A percentile compares a stretch with the other conserved stretches of the same genome.
Conservation (phyloP, 805 yeast species). For the Suhomyces sp. region DNA sequence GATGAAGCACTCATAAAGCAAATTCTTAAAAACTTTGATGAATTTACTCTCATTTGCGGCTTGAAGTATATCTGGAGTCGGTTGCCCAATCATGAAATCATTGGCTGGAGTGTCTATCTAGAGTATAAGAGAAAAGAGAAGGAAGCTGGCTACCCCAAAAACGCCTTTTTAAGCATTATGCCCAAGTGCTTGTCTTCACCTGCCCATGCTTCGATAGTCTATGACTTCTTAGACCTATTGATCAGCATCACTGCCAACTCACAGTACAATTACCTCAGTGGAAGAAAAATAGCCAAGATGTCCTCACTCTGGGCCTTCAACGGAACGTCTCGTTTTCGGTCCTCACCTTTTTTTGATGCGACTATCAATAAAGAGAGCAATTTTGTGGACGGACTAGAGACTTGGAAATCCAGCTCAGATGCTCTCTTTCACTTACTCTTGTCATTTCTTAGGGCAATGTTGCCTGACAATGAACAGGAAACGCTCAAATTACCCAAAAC, state of each 20-base stretch:
- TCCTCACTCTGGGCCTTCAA: slow-evolving; percentile 89
- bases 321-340: slow-evolving; percentile 28
- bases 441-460: slow-evolving; percentile 75
- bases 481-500: slow-evolving; percentile 61
- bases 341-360: slow-evolving; percentile 38
- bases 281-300: slow-evolving; percentile 75
- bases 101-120: slow-evolving; percentile 83
- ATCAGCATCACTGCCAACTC: slow-evolving; percentile 78
- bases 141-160: slow-evolving; percentile 63
- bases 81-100: slow-evolving; percentile 70
- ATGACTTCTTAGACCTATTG: slow-evolving; percentile 79
- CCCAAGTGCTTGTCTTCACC: slow-evolving; percentile 81
- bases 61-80: slow-evolving; percentile 87
- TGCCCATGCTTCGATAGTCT: slow-evolving; percentile 85
- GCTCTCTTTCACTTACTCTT: slow-evolving; percentile 80
- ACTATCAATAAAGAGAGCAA: slow-evolving; percentile 29
- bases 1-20: slow-evolving; percentile 39
- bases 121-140: slow-evolving; percentile 64
- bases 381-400: slow-evolving; percentile 67
- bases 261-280: slow-evolving; percentile 72
- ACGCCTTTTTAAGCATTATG: slow-evolving; percentile 76
- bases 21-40: slow-evolving; percentile 51
- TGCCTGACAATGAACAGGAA: slow-evolving; percentile 62
- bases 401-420: slow-evolving; percentile 79
- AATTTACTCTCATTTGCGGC: slow-evolving; percentile 67